phyloP scores from a whole-genome alignment of 1,284 basidiomycete species.

The Puccinia hordei region DNA sequence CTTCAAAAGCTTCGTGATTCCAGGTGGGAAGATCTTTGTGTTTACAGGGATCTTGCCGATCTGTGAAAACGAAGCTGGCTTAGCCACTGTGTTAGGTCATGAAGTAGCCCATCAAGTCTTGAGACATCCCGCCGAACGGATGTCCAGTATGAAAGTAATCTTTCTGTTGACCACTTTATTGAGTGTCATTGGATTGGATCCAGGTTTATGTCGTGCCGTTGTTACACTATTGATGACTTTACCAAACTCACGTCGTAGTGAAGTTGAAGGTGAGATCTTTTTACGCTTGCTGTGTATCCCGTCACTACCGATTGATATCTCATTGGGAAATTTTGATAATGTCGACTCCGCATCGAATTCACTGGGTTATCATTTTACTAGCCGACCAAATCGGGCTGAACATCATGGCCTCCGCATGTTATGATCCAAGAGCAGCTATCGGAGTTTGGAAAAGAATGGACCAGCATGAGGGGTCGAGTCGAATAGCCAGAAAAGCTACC shows the following conservation, averaged over 20 bases:
- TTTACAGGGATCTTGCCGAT: conserved; percentile 50
- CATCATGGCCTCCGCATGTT: conserved; percentile 58
- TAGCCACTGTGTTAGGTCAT: conserved; percentile 59
- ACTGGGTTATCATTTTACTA: neutral
- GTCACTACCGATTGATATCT: neutral
- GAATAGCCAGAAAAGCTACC: conserved; percentile 54
- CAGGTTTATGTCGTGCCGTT: conserved; percentile 49
- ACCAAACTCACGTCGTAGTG: conserved; percentile 57
- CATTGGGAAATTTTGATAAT: neutral
- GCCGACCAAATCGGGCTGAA: conserved; percentile 53
- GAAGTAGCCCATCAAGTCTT: conserved; percentile 58
- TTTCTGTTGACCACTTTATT: conserved; percentile 50
- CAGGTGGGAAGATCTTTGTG: conserved; percentile 56
- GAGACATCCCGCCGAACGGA: conserved; percentile 58
- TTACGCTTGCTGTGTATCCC: conserved; percentile 30
- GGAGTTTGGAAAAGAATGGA: conserved; percentile 50
- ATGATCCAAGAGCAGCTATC: conserved; percentile 49
- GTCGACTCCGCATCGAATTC: neutral
- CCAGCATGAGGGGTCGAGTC: conserved; percentile 52
- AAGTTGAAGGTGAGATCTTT: conserved; percentile 55
- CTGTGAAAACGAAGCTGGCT: conserved; percentile 55
- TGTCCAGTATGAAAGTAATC: conserved; percentile 57
- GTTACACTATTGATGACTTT: conserved; percentile 56
- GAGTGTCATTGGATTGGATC: conserved; percentile 50
- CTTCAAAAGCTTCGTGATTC: conserved; percentile 55